Evolutionary conservation across 2,329 filamentous ascomycete genomes (phyloP).

Genomic region (Aureobasidium leucospermi): DNA sequence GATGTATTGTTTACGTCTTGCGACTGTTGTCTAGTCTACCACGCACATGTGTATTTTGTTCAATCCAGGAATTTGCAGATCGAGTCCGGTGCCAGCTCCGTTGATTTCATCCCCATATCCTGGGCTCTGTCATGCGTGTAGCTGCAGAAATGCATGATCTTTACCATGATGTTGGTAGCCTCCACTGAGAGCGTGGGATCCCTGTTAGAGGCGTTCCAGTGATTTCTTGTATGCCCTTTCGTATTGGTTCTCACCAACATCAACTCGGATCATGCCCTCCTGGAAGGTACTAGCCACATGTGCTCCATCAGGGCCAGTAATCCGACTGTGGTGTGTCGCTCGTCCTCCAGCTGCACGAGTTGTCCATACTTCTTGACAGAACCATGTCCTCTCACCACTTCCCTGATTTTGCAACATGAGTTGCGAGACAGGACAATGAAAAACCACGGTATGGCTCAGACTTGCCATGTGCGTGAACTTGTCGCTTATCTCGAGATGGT

Average conservation of each 20-base stretch:
- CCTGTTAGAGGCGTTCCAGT: neutral
- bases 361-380: constrained; percentile 43
- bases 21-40: no score
- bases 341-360: constrained; percentile 39
- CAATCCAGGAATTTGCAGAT: no score
- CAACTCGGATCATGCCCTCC: constrained; percentile 39
- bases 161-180: no score
- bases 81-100: no score
- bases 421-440: constrained; percentile 36
- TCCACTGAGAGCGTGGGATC: no score
- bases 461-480: constrained; percentile 38
- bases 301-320: constrained; percentile 36
- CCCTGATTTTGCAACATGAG: constrained; percentile 34
- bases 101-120: no score
- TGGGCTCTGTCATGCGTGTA: no score
- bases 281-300: constrained; percentile 43
- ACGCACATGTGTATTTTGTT: no score
- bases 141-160: no score
- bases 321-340: constrained; percentile 39
- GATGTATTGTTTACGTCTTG: no score
- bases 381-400: constrained; percentile 34
- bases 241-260: neutral
- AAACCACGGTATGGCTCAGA: constrained; percentile 41
- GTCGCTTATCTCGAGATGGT: constrained; percentile 38
- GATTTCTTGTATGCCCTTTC: constrained; percentile 7